A percentile compares a stretch with the other conserved stretches of the same genome.
Conservation (phyloP, 176 grass and related monocot genomes). For the Rhynchospora pubera region DNA sequence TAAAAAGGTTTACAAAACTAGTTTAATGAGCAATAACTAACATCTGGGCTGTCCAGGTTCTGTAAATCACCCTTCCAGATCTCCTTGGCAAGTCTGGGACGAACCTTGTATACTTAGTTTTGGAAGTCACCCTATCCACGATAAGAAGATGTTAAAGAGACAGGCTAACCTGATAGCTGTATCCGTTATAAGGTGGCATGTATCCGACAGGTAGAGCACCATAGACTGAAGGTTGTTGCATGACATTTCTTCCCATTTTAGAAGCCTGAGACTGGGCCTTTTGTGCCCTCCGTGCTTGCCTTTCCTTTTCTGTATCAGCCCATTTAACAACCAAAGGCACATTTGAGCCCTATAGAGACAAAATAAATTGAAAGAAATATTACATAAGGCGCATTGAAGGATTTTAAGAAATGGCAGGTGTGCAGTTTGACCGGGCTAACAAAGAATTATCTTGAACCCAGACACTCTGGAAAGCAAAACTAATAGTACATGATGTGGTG, state of each 20-base stretch:
- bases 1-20: background rate
- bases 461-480: background rate
- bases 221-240: conserved; percentile 83
- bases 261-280: conserved; percentile 73
- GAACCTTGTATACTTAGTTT: background rate
- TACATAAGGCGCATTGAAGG: background rate
- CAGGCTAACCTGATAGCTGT: conserved; percentile 73
- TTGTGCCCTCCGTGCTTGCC: conserved; percentile 85
- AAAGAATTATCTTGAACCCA: background rate
- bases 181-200: conserved; percentile 92
- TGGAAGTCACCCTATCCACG: background rate
- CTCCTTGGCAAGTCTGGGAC: background rate
- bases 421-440: background rate
- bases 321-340: conserved; percentile 99
- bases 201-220: conserved; percentile 89
- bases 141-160: conserved; percentile 8
- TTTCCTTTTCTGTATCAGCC: conserved; percentile 99
- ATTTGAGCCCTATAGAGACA: conserved; percentile 67
- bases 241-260: conserved; percentile 37
- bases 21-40: background rate
- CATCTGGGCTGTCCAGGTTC: background rate
- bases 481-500: background rate
- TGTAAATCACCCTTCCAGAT: background rate
- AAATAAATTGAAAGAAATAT: background rate
- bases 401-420: background rate